phyloP scores from a whole-genome alignment of 495 filamentous ascomycete genomes.

The Penicillium pulvis region DNA sequence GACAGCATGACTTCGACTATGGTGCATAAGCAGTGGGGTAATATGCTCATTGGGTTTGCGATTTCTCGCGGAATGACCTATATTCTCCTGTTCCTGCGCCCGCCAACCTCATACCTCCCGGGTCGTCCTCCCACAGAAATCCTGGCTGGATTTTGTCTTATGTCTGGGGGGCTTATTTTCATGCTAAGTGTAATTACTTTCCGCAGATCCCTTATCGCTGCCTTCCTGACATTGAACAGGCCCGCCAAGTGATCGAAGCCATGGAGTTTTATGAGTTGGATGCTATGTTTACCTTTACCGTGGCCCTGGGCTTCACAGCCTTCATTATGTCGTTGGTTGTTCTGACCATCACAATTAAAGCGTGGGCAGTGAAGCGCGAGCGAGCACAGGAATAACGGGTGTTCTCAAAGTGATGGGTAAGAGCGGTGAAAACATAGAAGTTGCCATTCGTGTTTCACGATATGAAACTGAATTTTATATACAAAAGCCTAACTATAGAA shows the following conservation, averaged over 20 bases:
- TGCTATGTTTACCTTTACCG: conserved; percentile 93
- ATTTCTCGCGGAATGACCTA: conserved; percentile 80
- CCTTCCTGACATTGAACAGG: conserved; percentile 36
- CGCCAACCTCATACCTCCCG: conserved; percentile 82
- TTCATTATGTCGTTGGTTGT: conserved; percentile 87
- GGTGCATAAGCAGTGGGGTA: conserved; percentile 95
- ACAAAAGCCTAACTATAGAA: background rate
- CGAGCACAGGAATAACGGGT: conserved; percentile 8
- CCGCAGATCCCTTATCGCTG: background rate
- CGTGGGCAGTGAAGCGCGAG: conserved; percentile 77
- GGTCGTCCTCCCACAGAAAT: conserved; percentile 88
- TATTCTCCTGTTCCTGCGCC: conserved; percentile 73
- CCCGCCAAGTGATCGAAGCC: conserved; percentile 70
- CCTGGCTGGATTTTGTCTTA: conserved; percentile 80
- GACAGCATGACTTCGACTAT: conserved; percentile 82
- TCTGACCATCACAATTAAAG: conserved; percentile 77
- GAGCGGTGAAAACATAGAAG: background rate
- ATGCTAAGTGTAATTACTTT: conserved; percentile 77
- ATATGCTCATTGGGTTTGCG: conserved; percentile 78
- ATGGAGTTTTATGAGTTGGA: conserved; percentile 72
- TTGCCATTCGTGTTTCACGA: background rate
- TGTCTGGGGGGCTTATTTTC: conserved; percentile 85
- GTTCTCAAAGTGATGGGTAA: background rate
- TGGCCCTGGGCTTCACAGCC: conserved; percentile 79
- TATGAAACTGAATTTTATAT: background rate